phyloP scores from a whole-genome alignment of 2,329 filamentous ascomycete species.

The Acarospora socialis region DNA sequence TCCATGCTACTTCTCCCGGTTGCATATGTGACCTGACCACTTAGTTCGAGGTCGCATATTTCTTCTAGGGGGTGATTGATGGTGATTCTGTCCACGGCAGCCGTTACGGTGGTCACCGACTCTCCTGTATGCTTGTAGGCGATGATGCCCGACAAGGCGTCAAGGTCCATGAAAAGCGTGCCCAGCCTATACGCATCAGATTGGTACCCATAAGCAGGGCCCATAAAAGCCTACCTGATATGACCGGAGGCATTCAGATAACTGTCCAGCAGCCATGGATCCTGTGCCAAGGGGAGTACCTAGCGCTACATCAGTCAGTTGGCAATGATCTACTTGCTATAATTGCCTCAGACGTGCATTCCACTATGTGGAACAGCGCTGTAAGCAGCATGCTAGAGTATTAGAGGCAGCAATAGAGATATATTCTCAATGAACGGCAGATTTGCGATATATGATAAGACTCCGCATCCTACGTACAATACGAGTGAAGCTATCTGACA shows the following conservation, averaged over 20 bases:
- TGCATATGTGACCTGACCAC: constrained; percentile 54
- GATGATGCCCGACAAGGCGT: constrained; percentile 61
- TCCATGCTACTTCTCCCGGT: constrained; percentile 61
- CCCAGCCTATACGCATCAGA: constrained; percentile 38
- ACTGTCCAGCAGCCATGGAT: constrained; percentile 63
- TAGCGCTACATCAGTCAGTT: constrained; percentile 23
- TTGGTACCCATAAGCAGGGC: not conserved
- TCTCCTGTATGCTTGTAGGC: constrained; percentile 61
- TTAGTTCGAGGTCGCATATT: constrained; percentile 65
- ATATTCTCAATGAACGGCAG: constrained; percentile 12
- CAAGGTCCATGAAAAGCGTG: constrained; percentile 65
- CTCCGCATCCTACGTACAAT: constrained; percentile 45
- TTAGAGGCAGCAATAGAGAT: constrained; percentile 9
- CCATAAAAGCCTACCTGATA: constrained; percentile 41
- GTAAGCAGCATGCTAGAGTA: constrained; percentile 12
- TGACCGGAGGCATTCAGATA: constrained; percentile 66
- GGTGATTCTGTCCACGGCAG: constrained; percentile 48
- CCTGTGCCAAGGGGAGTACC: constrained; percentile 54
- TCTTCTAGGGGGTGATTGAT: constrained; percentile 60
- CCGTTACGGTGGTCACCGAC: constrained; percentile 47
- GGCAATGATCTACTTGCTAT: too few species aligned
- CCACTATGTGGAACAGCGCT: not conserved
- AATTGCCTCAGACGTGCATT: too few species aligned
- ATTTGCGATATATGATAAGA: constrained; percentile 7
- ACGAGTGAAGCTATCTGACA: constrained; percentile 57